A percentile compares a stretch with the other conserved stretches of the same genome.
Conservation (phyloP, 1,284 basidiomycete genomes). For the Sanghuangporus baumii region DNA sequence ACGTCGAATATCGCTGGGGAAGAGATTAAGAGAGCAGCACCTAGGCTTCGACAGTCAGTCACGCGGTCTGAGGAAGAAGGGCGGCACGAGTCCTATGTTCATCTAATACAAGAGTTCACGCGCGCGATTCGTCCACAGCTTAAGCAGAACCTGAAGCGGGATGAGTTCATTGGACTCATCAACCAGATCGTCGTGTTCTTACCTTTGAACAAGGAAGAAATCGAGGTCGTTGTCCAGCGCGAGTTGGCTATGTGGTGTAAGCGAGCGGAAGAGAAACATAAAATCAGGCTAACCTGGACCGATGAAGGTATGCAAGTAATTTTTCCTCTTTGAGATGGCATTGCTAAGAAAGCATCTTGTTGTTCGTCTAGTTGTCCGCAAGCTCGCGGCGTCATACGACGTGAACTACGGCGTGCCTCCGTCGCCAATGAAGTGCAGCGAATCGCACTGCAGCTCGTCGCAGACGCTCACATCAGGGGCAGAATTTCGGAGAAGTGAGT, state of each 20-base stretch:
- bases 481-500: constrained; percentile 2
- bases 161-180: constrained; percentile 15
- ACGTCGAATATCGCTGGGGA: constrained; percentile 13
- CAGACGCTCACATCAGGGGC: constrained; percentile 12
- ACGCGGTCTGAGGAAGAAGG: constrained; percentile 3
- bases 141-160: constrained; percentile 6
- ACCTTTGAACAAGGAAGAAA: constrained; percentile 13
- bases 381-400: constrained; percentile 9
- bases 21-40: constrained; percentile 5
- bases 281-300: constrained; percentile 8
- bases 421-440: constrained; percentile 12
- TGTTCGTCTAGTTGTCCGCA: constrained; percentile 3
- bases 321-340: not conserved
- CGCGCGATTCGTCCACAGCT: constrained; percentile 10
- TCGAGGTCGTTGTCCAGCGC: constrained; percentile 1
- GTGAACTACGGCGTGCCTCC: constrained; percentile 14
- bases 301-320: constrained; percentile 4
- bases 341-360: not conserved
- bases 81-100: constrained; percentile 10
- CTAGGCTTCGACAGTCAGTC: constrained; percentile 2
- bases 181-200: constrained; percentile 16
- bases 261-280: constrained; percentile 11
- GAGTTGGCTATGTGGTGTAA: constrained; percentile 8
- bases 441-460: constrained; percentile 10
- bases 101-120: constrained; percentile 6